Evolutionary conservation across 164 flowering plant genomes (phyloP).

Genomic region (Dillenia turbinata): DNA sequence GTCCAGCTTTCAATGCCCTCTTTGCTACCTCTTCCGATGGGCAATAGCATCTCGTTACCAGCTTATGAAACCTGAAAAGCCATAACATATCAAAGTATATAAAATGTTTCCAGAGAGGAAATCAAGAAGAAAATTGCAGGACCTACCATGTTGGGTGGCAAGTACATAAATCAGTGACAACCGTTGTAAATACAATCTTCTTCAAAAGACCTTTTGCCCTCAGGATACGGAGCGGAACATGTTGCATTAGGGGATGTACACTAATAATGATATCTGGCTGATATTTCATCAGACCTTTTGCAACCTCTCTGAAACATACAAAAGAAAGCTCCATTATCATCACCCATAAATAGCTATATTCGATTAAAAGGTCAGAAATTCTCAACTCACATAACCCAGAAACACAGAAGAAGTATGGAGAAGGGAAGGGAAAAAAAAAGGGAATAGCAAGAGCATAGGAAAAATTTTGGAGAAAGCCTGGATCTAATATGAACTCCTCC

Average conservation of each 20-base stretch:
- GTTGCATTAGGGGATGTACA: conserved; percentile 98
- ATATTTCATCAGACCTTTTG: conserved; percentile 90
- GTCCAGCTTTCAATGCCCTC: conserved; percentile 88
- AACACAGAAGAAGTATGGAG: too few relatives aligned
- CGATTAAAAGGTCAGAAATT: too few relatives aligned
- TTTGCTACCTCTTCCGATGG: conserved; percentile 80
- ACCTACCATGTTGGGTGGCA: conserved; percentile 96
- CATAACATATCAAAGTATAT: not conserved
- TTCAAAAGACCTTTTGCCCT: conserved; percentile 78
- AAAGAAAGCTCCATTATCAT: not conserved
- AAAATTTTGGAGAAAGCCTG: too few relatives aligned
- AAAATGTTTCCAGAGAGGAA: conserved; percentile 2
- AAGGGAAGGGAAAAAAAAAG: too few relatives aligned
- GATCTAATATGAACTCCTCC: too few relatives aligned
- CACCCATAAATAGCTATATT: too few relatives aligned
- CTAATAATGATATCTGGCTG: conserved; percentile 94
- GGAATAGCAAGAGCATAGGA: too few relatives aligned
- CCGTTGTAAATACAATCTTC: conserved; percentile 94
- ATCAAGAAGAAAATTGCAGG: not conserved
- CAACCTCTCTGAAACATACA: conserved; percentile 61
- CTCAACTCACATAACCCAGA: too few relatives aligned
- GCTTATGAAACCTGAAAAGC: conserved; percentile 87
- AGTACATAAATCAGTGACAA: conserved; percentile 90
- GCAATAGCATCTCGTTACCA: conserved; percentile 96
- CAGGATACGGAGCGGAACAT: conserved; percentile 87